Percentiles rank a stretch among this genome's conserved stretches.
phyloP scores from a whole-genome alignment of 768 basidiomycete genomes.

The Trametes elegans region DNA sequence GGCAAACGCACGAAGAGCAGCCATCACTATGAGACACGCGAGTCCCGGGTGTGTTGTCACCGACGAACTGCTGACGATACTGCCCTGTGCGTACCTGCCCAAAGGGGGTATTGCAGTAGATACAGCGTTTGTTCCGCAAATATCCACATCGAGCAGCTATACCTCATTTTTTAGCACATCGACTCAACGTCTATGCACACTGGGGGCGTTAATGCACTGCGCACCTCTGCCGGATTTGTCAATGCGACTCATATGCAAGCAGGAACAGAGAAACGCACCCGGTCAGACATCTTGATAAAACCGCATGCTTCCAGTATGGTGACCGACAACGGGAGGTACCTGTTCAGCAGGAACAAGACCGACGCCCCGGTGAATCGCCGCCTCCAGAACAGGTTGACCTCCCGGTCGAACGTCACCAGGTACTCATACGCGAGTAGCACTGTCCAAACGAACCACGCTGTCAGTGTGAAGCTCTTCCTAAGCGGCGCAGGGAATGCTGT shows the following conservation, averaged over 20 bases:
- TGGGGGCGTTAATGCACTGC: too few species aligned
- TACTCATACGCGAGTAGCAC: slow-evolving; percentile 1
- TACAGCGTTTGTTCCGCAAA: not conserved
- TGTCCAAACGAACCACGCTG: not conserved
- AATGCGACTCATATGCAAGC: too few species aligned
- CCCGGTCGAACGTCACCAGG: slow-evolving; percentile 8
- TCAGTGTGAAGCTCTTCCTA: not conserved
- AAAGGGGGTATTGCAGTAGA: not conserved
- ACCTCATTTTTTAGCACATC: not conserved
- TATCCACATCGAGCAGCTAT: not conserved
- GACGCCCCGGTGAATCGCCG: slow-evolving; percentile 9
- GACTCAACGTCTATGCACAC: too few species aligned
- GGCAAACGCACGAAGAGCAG: not conserved
- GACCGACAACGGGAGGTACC: slow-evolving; percentile 1
- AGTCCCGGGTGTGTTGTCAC: too few species aligned
- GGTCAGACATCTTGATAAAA: not conserved
- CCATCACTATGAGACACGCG: too few species aligned
- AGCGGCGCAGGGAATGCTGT: not conserved
- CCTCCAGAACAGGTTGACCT: slow-evolving; percentile 13
- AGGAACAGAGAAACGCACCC: not conserved
- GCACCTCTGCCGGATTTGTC: too few species aligned
- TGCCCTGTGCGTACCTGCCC: not conserved
- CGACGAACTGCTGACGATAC: not conserved
- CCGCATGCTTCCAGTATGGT: not conserved
- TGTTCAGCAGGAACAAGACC: slow-evolving; percentile 1